Evolutionary conservation across 805 yeast species (phyloP), one percentile per base, ranked within the genome.

Genomic region (Starmerella tilneyi): DNA sequence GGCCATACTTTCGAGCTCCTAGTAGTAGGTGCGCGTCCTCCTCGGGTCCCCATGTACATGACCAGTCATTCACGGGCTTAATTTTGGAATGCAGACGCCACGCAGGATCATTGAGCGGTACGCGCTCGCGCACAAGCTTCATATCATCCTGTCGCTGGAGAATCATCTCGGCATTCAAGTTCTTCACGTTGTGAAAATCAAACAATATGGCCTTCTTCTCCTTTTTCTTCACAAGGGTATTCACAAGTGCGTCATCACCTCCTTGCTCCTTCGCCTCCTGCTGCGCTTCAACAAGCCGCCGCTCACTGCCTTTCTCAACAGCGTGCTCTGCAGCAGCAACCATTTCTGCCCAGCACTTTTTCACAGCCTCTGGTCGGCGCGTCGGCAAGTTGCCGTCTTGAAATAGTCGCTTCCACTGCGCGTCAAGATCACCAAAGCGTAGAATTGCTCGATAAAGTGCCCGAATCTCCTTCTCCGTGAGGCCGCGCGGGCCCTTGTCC

Each of bases 1-100:
- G 88, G 0, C 99, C 99, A 63, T 88, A 88, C 64, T 84, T 86
- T 58, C 75, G 73, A 19, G 89, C 82, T 52, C 99, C 99, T 28
- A 83, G 75, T 49, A 92, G 63, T 44, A 92, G 70, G 77, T 78
- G 82, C 42, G 86, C 82, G 62, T 92, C 99, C 59, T 92, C 94
- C 26, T 71, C 75, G 12, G 72, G 69, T 3, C 70, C 69, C 99
- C 99, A 92, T 23, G 76, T 78, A 56, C 94, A 84, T 43, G 75
- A 74, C 99, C 99, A 92, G 36, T 83, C 89, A 57, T 78, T 78
- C 9, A 86, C 97, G 20, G 79, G 77, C 64, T 88, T 88, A 16
- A 92, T 82, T 12, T 70, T 66, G 46, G 65, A 68, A 7, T 72
- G 73, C 30, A 92, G 70, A 47, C 69, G 72, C 66, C 84, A 86